A percentile compares a stretch with the other conserved stretches of the same genome.
Conservation (phyloP, 768 basidiomycete species). For the Paxillus ammoniavirescens region DNA sequence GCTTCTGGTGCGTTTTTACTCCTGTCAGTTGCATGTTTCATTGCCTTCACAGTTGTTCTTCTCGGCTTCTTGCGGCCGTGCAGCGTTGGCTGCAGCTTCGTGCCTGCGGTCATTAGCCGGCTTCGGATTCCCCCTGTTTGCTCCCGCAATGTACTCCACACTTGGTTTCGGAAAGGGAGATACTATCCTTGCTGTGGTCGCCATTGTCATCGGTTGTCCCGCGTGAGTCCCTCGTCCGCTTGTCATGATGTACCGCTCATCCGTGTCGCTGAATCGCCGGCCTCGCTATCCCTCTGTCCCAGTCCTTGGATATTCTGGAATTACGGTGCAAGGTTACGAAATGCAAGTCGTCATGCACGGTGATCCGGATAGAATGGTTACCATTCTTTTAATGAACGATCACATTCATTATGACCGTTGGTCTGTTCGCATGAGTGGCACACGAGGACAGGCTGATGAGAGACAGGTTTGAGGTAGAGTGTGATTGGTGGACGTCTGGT, state of each 20-base stretch:
- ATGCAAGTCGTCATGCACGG: slow-evolving; percentile 42
- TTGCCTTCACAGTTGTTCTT: background rate
- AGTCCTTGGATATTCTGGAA: slow-evolving; percentile 45
- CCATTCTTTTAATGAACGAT: background rate
- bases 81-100: slow-evolving; percentile 64
- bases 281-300: slow-evolving; percentile 17
- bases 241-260: background rate
- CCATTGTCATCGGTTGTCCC: slow-evolving; percentile 63
- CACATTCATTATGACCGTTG: background rate
- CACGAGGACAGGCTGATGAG: too few relatives aligned
- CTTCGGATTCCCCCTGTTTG: slow-evolving; percentile 79
- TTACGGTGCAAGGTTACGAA: slow-evolving; percentile 49
- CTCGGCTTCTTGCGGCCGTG: slow-evolving; percentile 4
- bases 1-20: slow-evolving; percentile 51
- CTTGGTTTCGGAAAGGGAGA: slow-evolving; percentile 71
- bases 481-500: too few relatives aligned
- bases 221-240: slow-evolving; percentile 24
- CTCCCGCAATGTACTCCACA: slow-evolving; percentile 60
- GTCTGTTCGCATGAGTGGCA: too few relatives aligned
- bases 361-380: background rate
- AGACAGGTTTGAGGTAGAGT: too few relatives aligned
- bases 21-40: background rate
- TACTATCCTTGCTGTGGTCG: slow-evolving; percentile 58
- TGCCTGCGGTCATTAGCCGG: slow-evolving; percentile 65
- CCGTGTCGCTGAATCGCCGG: slow-evolving; percentile 30